Evolutionary conservation across 495 filamentous ascomycete genomes (phyloP).

Genomic region (Sordaria brevicollis): DNA sequence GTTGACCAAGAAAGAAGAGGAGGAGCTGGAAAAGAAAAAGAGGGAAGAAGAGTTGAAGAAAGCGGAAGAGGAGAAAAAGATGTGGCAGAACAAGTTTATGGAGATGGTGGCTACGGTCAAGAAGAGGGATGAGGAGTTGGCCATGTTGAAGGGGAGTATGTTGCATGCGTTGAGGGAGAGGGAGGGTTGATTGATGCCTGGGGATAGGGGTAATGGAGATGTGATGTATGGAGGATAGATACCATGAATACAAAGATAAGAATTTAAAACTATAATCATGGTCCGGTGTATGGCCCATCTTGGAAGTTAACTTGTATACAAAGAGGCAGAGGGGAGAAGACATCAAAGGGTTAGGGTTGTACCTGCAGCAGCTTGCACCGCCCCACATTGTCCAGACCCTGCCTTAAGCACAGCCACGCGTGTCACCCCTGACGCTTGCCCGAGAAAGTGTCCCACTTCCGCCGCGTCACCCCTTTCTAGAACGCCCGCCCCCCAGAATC

Average conservation of each 20-base stretch:
- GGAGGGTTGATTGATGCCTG: too few relatives aligned
- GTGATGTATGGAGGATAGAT: too few relatives aligned
- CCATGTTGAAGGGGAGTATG: slow-evolving; percentile 13
- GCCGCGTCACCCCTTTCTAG: neutral
- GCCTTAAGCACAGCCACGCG: neutral
- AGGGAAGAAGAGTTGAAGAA: slow-evolving; percentile 15
- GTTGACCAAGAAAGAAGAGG: slow-evolving; percentile 5
- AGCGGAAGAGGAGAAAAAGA: slow-evolving; percentile 13
- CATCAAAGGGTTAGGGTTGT: neutral
- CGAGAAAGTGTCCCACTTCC: neutral
- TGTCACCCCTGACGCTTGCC: neutral
- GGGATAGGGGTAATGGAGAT: too few relatives aligned
- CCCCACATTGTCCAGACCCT: neutral
- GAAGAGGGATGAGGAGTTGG: slow-evolving; percentile 21
- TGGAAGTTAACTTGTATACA: neutral
- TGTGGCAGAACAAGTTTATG: slow-evolving; percentile 30
- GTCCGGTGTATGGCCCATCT: neutral
- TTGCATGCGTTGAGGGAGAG: slow-evolving; percentile 9
- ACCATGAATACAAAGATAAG: neutral
- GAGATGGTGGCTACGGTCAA: slow-evolving; percentile 21
- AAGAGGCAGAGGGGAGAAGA: neutral
- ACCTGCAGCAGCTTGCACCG: neutral
- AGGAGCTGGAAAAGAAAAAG: slow-evolving; percentile 15
- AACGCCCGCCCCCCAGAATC: neutral
- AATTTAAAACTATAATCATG: neutral